These are phyloP conservation scores for Erucastrum elatum DNA, from an alignment of 345 rosid genomes.

Conservation along the genomic window DNA sequence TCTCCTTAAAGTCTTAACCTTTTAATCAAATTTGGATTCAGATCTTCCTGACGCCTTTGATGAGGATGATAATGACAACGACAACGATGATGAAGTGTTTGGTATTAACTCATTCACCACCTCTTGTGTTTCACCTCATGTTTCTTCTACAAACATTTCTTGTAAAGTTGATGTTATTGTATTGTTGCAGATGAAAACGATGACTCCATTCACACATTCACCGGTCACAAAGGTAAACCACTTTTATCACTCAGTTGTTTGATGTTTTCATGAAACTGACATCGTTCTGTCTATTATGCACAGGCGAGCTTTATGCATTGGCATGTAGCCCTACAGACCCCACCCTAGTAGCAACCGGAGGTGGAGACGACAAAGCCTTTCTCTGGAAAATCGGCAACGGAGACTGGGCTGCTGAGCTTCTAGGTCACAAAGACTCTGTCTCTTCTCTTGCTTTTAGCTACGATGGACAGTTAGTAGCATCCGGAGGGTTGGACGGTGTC, in stretches of 20 bases:
- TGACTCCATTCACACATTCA: slow-evolving; percentile 86
- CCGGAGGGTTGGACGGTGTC: slow-evolving; percentile 76
- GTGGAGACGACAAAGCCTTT: slow-evolving; percentile 79
- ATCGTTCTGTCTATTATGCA: neutral
- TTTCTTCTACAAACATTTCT: neutral
- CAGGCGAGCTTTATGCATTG: slow-evolving; percentile 77
- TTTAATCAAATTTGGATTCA: slow-evolving; percentile 21
- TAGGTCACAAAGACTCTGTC: slow-evolving; percentile 80
- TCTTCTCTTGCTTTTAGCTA: slow-evolving; percentile 69
- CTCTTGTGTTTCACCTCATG: neutral
- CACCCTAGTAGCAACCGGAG: slow-evolving; percentile 85
- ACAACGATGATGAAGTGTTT: slow-evolving; percentile 45
- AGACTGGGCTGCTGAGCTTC: slow-evolving; percentile 82
- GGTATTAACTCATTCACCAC: slow-evolving; percentile 23
- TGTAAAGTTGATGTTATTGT: neutral
- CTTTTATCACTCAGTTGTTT: neutral
- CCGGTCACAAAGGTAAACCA: slow-evolving; percentile 71
- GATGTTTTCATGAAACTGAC: neutral
- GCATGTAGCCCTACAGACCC: slow-evolving; percentile 81
- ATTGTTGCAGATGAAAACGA: slow-evolving; percentile 55
- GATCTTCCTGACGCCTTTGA: slow-evolving; percentile 84
- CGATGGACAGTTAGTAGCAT: slow-evolving; percentile 79
- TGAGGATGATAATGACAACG: slow-evolving; percentile 41
- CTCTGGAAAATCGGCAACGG: slow-evolving; percentile 90
- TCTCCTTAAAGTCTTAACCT: neutral